Conservation (phyloP, 495 filamentous ascomycete species). For the Penicillium cosmopolitanum region DNA sequence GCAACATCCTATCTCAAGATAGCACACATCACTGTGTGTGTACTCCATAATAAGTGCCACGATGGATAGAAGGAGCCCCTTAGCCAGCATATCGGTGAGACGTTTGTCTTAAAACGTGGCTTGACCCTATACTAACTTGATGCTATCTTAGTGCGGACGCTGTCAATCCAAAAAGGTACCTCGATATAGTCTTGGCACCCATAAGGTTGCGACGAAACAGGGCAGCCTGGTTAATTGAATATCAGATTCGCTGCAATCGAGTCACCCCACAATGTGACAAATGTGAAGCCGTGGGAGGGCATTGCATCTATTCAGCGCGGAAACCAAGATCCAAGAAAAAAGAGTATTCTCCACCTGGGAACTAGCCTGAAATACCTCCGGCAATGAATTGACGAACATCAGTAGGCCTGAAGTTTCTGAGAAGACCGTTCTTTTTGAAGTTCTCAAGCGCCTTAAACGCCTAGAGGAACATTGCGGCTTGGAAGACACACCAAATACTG, state of each 20-base stretch:
- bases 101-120: not conserved
- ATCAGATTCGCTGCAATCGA: conserved; percentile 29
- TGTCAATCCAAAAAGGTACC: conserved; percentile 27
- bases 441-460: conserved; percentile 24
- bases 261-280: conserved; percentile 26
- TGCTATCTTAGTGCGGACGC: conserved; percentile 21
- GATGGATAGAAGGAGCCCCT: not conserved
- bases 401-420: conserved; percentile 6
- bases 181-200: not conserved
- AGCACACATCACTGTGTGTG: too few species aligned
- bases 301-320: conserved; percentile 22
- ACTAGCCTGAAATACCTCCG: not conserved
- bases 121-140: not conserved
- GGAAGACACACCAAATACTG: not conserved
- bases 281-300: conserved; percentile 16
- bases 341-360: conserved; percentile 5
- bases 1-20: not conserved
- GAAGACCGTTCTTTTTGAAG: conserved; percentile 18
- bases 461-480: conserved; percentile 26
- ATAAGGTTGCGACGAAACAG: not conserved
- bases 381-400: not conserved
- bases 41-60: not conserved
- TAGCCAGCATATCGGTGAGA: not conserved
- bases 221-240: not conserved
- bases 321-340: conserved; percentile 21